Base-by-base conservation (phyloP, 352 stramenopile genomes). In the Salisapilia sapeloensis region DNA sequence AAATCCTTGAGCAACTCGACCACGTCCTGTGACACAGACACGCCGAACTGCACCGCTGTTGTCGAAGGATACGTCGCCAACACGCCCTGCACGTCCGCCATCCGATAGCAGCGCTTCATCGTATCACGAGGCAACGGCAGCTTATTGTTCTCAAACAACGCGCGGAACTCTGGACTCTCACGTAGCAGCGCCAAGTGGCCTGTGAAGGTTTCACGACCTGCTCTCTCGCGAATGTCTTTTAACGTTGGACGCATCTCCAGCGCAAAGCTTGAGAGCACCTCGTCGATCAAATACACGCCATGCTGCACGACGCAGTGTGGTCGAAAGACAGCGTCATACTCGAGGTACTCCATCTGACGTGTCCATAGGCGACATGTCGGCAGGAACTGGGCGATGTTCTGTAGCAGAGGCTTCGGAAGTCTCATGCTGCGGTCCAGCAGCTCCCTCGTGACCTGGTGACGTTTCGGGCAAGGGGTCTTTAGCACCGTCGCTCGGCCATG, bases 1-100 rank as follows among this genome's bases (percentile, higher is more conserved):
- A 91, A 28, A 23, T 71, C 64, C 6, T 63, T 61, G 18, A 91
- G 55, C 14, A 85, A 34, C 5, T 56, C 35, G 14, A 86, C 66
- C 4, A 91, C 66, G 34, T 91, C 72, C 33, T 83, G 70, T 7
- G 75, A 70, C 2, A 91, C 69, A 41, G 81, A 56, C 12, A 60
- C 53, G 24, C 69, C 69, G 32, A 91, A 91, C 49, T 81, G 58
- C 38, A 91, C 82, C 14, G 60, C 67, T 11, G 49, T 51, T 0
- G 55, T 63, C 12, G 54, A 50, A 6, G 65, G 44, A 33, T 91
- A 91, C 19, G 56, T 52, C 10, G 43, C 53, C 29, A 91, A 38
- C 6, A 66, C 75, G 24, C 75, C 75, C 45, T 87, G 75, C 18
- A 91, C 57, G 32, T 91, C 71, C 1, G 71, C 75, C 63, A 87